Conservation (phyloP, 139 green algal genomes). For the Astrephomene gubernaculifera region DNA sequence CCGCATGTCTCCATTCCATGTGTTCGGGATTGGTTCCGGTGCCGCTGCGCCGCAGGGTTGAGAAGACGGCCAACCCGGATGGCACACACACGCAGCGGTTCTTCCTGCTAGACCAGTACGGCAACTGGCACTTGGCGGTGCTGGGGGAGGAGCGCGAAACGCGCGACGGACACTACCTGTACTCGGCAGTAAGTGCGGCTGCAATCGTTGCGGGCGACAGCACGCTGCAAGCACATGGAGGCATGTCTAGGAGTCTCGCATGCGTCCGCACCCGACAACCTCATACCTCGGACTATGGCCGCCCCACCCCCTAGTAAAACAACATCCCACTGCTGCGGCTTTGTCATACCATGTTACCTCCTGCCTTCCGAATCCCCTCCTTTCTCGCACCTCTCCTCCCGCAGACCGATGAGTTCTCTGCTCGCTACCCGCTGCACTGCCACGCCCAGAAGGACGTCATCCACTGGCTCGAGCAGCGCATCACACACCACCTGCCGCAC, state of each 20-base stretch:
- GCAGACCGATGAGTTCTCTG: slow-evolving; percentile 36
- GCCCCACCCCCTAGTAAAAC: too few relatives aligned
- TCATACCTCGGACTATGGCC: too few relatives aligned
- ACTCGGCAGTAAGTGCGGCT: slow-evolving; percentile 55
- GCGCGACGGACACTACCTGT: slow-evolving; percentile 80
- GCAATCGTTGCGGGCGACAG: too few relatives aligned
- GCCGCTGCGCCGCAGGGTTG: slow-evolving; percentile 21
- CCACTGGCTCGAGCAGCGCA: slow-evolving; percentile 64
- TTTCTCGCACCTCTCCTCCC: neutral
- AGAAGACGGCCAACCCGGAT: slow-evolving; percentile 40
- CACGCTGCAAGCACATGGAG: too few relatives aligned
- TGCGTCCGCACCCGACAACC: too few relatives aligned
- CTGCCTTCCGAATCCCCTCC: too few relatives aligned
- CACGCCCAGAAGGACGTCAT: slow-evolving; percentile 39
- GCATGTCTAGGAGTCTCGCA: too few relatives aligned
- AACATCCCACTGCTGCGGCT: too few relatives aligned
- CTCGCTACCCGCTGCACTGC: slow-evolving; percentile 4
- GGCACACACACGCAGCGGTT: slow-evolving; percentile 59
- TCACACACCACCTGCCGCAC: slow-evolving; percentile 54
- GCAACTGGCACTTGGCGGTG: slow-evolving; percentile 64
- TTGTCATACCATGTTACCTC: too few relatives aligned
- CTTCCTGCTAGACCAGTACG: slow-evolving; percentile 74
- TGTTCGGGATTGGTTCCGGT: too few relatives aligned
- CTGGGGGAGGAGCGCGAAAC: slow-evolving; percentile 76
- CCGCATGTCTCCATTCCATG: too few relatives aligned